Evolutionary conservation across 1,284 basidiomycete species (phyloP).

Genomic region (Heterobasidion occidentale): DNA sequence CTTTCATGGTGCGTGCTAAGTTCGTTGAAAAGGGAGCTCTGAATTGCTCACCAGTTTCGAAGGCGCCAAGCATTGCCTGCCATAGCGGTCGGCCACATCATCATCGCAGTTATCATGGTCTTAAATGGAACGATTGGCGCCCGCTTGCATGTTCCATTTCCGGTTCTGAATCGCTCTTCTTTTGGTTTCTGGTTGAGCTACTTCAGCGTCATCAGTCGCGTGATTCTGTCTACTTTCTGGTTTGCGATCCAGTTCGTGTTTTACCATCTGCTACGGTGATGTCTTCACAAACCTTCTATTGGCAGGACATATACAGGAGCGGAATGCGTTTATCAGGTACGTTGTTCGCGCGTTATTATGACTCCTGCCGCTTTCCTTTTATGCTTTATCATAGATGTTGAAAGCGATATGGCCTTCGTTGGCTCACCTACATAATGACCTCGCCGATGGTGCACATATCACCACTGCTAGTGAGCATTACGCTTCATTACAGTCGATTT

Average conservation of each 20-base stretch:
- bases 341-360: not conserved
- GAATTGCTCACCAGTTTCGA: constrained; percentile 1
- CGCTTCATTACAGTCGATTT: not conserved
- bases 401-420: constrained; percentile 75
- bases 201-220: constrained; percentile 68
- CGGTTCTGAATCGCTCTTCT: constrained; percentile 66
- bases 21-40: not conserved
- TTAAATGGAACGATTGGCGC: constrained; percentile 70
- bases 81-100: constrained; percentile 53
- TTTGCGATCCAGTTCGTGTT: constrained; percentile 30
- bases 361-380: not conserved
- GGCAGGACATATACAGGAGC: constrained; percentile 52
- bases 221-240: constrained; percentile 75
- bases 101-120: constrained; percentile 50
- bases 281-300: no score
- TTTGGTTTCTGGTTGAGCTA: constrained; percentile 79
- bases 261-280: no score
- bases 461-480: constrained; percentile 45
- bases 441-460: constrained; percentile 52
- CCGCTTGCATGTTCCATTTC: constrained; percentile 61
- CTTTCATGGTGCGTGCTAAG: constrained; percentile 43
- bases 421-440: constrained; percentile 52
- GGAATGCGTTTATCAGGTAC: constrained; percentile 54
- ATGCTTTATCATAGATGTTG: constrained; percentile 41
- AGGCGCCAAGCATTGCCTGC: constrained; percentile 57